A percentile compares a stretch with the other conserved stretches of the same genome.
Conservation (phyloP, 2,329 filamentous ascomycete genomes). For the Fusarium sp. region DNA sequence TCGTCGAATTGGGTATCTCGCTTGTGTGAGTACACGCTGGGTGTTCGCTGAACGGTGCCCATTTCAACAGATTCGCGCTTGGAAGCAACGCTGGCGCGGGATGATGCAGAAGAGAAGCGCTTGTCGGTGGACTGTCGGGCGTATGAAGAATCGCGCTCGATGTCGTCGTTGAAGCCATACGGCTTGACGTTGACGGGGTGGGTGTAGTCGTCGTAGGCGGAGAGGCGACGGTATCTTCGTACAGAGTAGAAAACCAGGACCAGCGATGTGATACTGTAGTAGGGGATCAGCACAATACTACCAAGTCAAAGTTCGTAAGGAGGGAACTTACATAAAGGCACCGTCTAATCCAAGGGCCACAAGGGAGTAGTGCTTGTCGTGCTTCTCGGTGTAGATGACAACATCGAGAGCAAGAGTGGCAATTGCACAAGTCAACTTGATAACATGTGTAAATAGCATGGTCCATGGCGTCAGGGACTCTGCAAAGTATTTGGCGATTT, state of each 20-base stretch:
- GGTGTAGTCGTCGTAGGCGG: conserved; percentile 64
- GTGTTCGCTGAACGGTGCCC: conserved; percentile 41
- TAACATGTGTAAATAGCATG: conserved; percentile 64
- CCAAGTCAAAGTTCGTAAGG: background rate
- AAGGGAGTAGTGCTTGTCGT: conserved; percentile 62
- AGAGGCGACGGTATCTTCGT: conserved; percentile 61
- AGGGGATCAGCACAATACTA: conserved; percentile 19
- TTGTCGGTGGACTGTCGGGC: conserved; percentile 48
- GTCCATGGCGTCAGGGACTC: conserved; percentile 67
- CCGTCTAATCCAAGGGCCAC: conserved; percentile 63
- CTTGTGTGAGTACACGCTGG: conserved; percentile 58
- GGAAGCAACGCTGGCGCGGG: conserved; percentile 50
- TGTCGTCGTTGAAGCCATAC: conserved; percentile 59
- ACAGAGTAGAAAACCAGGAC: conserved; percentile 61
- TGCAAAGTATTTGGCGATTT: conserved; percentile 60
- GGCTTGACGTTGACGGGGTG: conserved; percentile 63
- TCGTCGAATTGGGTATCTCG: conserved; percentile 63
- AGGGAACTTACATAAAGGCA: conserved; percentile 60
- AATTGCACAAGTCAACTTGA: conserved; percentile 62
- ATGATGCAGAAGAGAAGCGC: conserved; percentile 45
- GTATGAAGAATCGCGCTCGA: conserved; percentile 48
- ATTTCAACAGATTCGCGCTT: conserved; percentile 42
- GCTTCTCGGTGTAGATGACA: conserved; percentile 61
- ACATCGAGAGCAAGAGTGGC: conserved; percentile 65
- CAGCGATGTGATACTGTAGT: conserved; percentile 53